phyloP scores from a whole-genome alignment of 441 rosid species.

The Flueggea neowawraea region DNA sequence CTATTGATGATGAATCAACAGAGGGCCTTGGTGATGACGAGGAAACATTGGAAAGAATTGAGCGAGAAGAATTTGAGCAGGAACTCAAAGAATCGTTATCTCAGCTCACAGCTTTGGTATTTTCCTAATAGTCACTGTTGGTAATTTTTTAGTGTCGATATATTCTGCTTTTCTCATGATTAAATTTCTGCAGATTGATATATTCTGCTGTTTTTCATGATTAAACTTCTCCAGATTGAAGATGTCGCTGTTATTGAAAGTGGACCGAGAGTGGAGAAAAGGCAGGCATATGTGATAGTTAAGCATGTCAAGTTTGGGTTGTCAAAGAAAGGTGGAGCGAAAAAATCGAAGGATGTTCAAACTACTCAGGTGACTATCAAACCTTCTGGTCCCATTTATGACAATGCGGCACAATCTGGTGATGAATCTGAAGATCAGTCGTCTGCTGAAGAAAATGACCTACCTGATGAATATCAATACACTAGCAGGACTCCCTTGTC shows the following conservation, averaged over 20 bases:
- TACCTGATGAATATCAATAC: conserved; percentile 8
- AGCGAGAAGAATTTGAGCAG: conserved; percentile 35
- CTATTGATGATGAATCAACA: conserved; percentile 9
- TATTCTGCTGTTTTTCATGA: conserved; percentile 2
- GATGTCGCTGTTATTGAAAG: conserved; percentile 66
- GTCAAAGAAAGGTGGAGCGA: conserved; percentile 59
- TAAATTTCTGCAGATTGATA: conserved; percentile 41
- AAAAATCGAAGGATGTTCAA: conserved; percentile 35
- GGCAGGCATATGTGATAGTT: conserved; percentile 59
- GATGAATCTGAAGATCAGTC: conserved; percentile 28
- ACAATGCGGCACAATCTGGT: conserved; percentile 20
- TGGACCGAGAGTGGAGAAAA: conserved; percentile 60
- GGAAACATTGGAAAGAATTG: conserved; percentile 14
- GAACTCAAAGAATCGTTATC: conserved; percentile 57
- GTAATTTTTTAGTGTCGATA: not conserved
- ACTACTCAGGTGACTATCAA: conserved; percentile 14
- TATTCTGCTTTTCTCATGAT: conserved; percentile 2
- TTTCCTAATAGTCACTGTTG: conserved; percentile 1
- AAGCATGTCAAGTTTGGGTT: conserved; percentile 82
- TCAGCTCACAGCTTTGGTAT: conserved; percentile 61
- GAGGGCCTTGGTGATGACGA: conserved; percentile 5
- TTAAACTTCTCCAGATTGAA: conserved; percentile 42
- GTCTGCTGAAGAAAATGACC: conserved; percentile 23
- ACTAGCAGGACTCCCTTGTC: conserved; percentile 18
- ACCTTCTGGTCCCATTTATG: conserved; percentile 19